Conservation (phyloP, 345 rosid species). For the Citrus hindsii region DNA sequence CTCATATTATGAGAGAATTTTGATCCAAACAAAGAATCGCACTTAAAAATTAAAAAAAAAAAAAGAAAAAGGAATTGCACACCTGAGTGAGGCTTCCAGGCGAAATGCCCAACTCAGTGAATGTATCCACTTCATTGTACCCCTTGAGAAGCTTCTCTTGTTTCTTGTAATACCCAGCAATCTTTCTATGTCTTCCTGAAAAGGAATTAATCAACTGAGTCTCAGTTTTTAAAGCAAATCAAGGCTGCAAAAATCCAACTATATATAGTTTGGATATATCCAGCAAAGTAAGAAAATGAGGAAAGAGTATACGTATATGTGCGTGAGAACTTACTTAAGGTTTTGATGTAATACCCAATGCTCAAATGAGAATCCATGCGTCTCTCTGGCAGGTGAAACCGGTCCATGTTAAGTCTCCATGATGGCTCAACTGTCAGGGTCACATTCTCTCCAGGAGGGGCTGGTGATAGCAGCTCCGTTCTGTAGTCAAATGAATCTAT, state of each 20-base stretch:
- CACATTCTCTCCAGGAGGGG: constrained; percentile 16
- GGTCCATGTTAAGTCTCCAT: constrained; percentile 45
- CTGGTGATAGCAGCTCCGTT: constrained; percentile 48
- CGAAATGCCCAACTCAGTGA: constrained; percentile 40
- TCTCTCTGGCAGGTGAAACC: constrained; percentile 30
- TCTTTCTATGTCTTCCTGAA: constrained; percentile 29
- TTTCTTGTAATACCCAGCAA: constrained; percentile 41
- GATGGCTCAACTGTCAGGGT: constrained; percentile 22
- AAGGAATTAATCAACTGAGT: not conserved
- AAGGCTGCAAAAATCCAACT: not conserved
- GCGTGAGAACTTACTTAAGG: constrained; percentile 16
- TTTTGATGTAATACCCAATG: constrained; percentile 4
- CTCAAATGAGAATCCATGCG: constrained; percentile 17
- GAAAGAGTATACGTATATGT: no score
- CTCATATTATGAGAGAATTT: not conserved
- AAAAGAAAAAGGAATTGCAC: not conserved
- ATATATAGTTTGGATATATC: not conserved
- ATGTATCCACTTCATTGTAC: constrained; percentile 45
- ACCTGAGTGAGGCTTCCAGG: constrained; percentile 41
- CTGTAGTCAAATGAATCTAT: constrained; percentile 38
- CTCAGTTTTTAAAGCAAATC: not conserved
- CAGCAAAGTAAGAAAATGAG: not conserved
- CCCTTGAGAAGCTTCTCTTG: constrained; percentile 42
- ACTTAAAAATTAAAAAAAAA: no score
- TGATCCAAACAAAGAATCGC: not conserved